Evolutionary conservation across 306 rosid species (phyloP).

Genomic region (Aeschynomene evenia): DNA sequence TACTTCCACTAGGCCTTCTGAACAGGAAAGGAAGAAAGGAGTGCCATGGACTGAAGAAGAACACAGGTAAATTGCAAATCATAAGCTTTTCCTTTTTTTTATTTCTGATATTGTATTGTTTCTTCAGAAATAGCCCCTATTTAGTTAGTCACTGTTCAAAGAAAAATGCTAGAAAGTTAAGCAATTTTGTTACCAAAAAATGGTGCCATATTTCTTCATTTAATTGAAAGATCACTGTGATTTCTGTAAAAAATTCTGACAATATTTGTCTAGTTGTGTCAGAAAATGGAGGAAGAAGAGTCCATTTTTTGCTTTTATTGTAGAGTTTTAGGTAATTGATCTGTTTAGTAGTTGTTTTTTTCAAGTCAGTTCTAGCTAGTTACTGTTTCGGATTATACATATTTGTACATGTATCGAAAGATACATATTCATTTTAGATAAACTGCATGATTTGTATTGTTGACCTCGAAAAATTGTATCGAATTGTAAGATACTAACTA

Average conservation of each 20-base stretch:
- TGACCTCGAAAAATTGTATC: too few relatives aligned
- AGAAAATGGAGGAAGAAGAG: constrained; percentile 2
- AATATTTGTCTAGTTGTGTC: background rate
- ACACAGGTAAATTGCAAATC: constrained; percentile 56
- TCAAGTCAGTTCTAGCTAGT: constrained; percentile 5
- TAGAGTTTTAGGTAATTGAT: constrained; percentile 5
- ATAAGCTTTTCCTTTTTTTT: background rate
- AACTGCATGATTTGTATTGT: too few relatives aligned
- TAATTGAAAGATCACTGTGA: too few relatives aligned
- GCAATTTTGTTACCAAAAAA: too few relatives aligned
- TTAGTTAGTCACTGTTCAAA: background rate
- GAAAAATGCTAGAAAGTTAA: too few relatives aligned
- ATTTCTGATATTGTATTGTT: background rate
- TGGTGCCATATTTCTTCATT: too few relatives aligned
- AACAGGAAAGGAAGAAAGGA: constrained; percentile 85
- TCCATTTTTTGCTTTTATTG: background rate
- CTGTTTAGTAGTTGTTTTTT: background rate
- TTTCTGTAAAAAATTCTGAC: too few relatives aligned
- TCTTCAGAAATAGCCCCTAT: background rate
- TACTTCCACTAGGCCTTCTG: constrained; percentile 48
- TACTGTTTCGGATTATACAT: too few relatives aligned
- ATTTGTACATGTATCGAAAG: too few relatives aligned
- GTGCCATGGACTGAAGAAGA: constrained; percentile 89
- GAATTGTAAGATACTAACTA: too few relatives aligned
- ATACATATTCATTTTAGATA: too few relatives aligned